phyloP scores from a whole-genome alignment of 768 basidiomycete species.

The Amanita polypyramis region DNA sequence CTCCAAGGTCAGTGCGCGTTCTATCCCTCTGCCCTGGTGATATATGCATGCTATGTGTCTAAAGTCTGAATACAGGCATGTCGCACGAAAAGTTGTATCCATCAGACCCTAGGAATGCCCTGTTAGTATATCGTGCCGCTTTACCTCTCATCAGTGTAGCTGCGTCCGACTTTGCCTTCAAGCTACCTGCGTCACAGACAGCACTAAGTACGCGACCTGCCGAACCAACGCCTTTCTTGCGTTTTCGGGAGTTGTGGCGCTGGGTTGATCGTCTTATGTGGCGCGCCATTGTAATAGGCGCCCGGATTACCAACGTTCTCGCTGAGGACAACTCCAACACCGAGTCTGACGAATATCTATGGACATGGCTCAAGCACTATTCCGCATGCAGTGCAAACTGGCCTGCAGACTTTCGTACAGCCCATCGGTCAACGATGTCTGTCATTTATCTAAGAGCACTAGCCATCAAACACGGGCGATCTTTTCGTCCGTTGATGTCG shows the following conservation, averaged over 20 bases:
- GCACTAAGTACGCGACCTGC: slow-evolving; percentile 22
- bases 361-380: slow-evolving; percentile 56
- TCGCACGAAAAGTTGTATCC: slow-evolving; percentile 52
- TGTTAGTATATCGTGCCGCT: slow-evolving; percentile 45
- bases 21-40: neutral
- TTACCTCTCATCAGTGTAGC: slow-evolving; percentile 43
- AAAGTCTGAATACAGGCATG: slow-evolving; percentile 46
- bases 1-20: slow-evolving; percentile 48
- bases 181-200: slow-evolving; percentile 10
- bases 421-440: slow-evolving; percentile 61
- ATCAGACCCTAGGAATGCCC: slow-evolving; percentile 35
- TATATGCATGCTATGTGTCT: slow-evolving; percentile 1
- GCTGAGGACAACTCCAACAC: slow-evolving; percentile 4
- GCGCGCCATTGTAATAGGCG: slow-evolving; percentile 61
- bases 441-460: slow-evolving; percentile 69
- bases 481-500: slow-evolving; percentile 5
- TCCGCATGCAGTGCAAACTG: slow-evolving; percentile 53
- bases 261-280: slow-evolving; percentile 80
- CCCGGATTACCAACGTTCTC: slow-evolving; percentile 23
- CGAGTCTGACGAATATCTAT: slow-evolving; percentile 29
- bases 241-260: slow-evolving; percentile 77
- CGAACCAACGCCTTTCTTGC: slow-evolving; percentile 47
- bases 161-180: slow-evolving; percentile 33
- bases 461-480: slow-evolving; percentile 34
- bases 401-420: slow-evolving; percentile 71